Base-by-base conservation (phyloP, 192 early-diverging fungal species). In the Coemansia sp. region DNA sequence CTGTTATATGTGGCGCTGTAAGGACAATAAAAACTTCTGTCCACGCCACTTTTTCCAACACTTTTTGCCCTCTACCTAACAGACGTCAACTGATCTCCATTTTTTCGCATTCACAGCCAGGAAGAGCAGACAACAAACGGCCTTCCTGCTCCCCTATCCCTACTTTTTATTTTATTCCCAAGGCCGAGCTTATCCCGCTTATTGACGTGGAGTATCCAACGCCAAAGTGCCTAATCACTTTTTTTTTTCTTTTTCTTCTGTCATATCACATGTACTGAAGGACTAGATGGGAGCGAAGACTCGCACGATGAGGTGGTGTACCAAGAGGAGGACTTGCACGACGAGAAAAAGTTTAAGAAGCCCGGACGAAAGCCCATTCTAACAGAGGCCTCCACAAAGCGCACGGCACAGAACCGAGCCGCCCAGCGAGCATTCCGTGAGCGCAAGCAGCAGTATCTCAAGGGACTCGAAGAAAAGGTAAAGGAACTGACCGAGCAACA, bases 381-480 rank as follows among this genome's bases (percentile, higher is more conserved):
- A 2, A 86, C 84, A 14, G 85, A 85, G 58, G 70, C 85, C 9
- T 36, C 70, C 1, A 62, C 66, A 39, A 93, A 93, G 73, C 86
- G 94, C 68, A 92, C 93, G 3, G 91, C 89, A 10, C 94, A 95
- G 70, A 95, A 95, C 74, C 86, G 94, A 16, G 92, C 92, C 2
- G 94, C 94, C 3, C 94, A 95, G 76, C 86, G 92, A 2, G 93
- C 94, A 5, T 95, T 95, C 76, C 88, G 94, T 39, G 91, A 95
- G 76, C 87, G 94, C 35, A 87, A 89, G 56, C 88, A 93, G 62
- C 85, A 86, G 66, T 92, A 95, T 69, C 86, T 94, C 23, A 86
- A 89, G 62, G 85, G 89, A 9, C 85, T 95, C 0, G 94, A 95
- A 73, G 83, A 81, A 1, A 85, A 87, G 53, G 88, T 90, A 6